A percentile compares a stretch with the other conserved stretches of the same genome.
These are phyloP conservation scores for Psidium friedrichsthalianum DNA, from an alignment of 345 rosid species.

Conservation along the genomic window DNA sequence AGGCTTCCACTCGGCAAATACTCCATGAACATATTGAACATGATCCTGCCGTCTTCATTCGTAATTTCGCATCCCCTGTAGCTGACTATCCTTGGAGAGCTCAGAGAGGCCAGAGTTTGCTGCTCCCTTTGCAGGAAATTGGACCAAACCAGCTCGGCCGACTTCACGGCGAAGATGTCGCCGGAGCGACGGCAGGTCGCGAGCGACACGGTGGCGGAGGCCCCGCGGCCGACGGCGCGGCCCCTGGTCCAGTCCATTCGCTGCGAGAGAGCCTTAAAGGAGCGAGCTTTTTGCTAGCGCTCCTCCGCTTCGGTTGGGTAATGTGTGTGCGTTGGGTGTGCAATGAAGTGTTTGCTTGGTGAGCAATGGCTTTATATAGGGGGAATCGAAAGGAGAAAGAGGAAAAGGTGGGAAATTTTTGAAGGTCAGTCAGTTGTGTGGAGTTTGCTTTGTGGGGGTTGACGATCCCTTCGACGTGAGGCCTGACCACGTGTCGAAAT, in stretches of 20 bases:
- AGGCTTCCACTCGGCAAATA: slow-evolving; percentile 50
- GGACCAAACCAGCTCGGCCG: slow-evolving; percentile 31
- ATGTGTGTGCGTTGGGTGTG: neutral
- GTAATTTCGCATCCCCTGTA: slow-evolving; percentile 51
- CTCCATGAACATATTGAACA: slow-evolving; percentile 63
- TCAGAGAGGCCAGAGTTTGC: slow-evolving; percentile 30
- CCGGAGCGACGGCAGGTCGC: slow-evolving; percentile 28
- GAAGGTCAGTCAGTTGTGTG: neutral
- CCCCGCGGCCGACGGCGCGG: slow-evolving; percentile 52
- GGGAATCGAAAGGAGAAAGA: neutral
- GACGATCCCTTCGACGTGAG: neutral
- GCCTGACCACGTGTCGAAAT: neutral
- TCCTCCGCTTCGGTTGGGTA: neutral
- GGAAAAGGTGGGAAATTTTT: neutral
- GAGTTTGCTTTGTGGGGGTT: neutral
- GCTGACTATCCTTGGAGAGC: slow-evolving; percentile 38
- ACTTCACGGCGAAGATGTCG: slow-evolving; percentile 52
- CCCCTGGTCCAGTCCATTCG: slow-evolving; percentile 70
- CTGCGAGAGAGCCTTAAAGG: neutral
- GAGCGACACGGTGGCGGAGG: slow-evolving; percentile 62
- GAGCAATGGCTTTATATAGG: neutral
- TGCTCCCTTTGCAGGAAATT: slow-evolving; percentile 47
- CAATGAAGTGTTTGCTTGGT: neutral
- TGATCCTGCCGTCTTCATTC: slow-evolving; percentile 11
- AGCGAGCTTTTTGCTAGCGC: neutral